These are phyloP conservation scores for Colletotrichum nymphaeae DNA, from an alignment of 2,329 filamentous ascomycete genomes.

Conservation along the genomic window DNA sequence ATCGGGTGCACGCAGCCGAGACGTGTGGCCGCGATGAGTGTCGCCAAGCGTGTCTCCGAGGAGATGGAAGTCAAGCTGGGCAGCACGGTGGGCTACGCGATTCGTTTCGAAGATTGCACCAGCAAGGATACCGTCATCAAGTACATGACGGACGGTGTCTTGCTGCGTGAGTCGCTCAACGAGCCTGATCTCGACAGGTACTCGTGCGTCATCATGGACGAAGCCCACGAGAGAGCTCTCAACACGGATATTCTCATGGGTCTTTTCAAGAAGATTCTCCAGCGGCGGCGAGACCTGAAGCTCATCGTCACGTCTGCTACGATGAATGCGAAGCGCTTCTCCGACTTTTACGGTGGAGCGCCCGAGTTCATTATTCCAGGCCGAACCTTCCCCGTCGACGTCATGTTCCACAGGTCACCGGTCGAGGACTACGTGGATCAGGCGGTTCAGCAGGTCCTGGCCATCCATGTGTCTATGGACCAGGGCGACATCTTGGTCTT, in stretches of 20 bases:
- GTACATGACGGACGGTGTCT: constrained; percentile 98
- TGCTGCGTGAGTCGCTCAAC: constrained; percentile 91
- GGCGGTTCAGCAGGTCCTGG: constrained; percentile 93
- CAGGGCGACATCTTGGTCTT: constrained; percentile 95
- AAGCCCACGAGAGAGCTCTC: constrained; percentile 94
- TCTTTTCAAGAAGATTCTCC: constrained; percentile 95
- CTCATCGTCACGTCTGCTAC: constrained; percentile 98
- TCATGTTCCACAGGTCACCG: constrained; percentile 93
- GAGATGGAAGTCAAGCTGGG: constrained; percentile 97
- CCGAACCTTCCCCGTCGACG: constrained; percentile 95
- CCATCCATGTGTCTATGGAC: constrained; percentile 96
- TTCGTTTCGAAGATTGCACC: constrained; percentile 98
- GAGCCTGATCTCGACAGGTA: constrained; percentile 95
- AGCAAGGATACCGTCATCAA: constrained; percentile 96
- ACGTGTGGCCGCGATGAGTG: constrained; percentile 98
- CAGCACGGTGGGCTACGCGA: constrained; percentile 91
- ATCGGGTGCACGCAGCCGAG: constrained; percentile 97
- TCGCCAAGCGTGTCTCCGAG: constrained; percentile 96
- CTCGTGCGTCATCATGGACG: constrained; percentile 99
- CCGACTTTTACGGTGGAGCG: constrained; percentile 94
- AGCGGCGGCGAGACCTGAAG: constrained; percentile 89
- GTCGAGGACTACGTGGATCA: constrained; percentile 98
- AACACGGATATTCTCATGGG: constrained; percentile 99
- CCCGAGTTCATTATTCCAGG: constrained; percentile 97
- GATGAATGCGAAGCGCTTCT: constrained; percentile 97